phyloP scores from a whole-genome alignment of 352 stramenopile genomes.

The Phytophthora idaei region DNA sequence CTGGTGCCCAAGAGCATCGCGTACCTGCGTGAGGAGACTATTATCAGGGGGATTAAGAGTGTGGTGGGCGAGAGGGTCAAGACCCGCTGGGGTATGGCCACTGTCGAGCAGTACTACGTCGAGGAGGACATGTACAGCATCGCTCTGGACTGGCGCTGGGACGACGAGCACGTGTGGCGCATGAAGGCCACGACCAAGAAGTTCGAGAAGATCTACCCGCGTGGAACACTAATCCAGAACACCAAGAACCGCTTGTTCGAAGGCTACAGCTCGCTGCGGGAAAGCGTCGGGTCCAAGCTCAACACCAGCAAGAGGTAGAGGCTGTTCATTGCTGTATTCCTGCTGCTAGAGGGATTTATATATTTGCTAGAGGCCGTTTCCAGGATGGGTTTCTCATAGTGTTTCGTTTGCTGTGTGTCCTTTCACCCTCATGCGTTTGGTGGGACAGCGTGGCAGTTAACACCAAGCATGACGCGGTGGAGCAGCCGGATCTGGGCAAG shows the following conservation, averaged over 20 bases:
- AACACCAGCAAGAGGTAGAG: conserved; percentile 59
- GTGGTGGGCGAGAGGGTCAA: conserved; percentile 86
- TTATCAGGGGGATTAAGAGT: conserved; percentile 84
- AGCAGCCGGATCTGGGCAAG: conserved; percentile 42
- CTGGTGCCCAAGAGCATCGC: conserved; percentile 73
- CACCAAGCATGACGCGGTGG: conserved; percentile 29
- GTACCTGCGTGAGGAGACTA: conserved; percentile 68
- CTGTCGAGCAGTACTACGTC: conserved; percentile 84
- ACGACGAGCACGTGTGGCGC: conserved; percentile 87
- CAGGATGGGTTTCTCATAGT: conserved; percentile 31
- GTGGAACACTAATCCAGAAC: conserved; percentile 76
- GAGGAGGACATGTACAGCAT: conserved; percentile 92
- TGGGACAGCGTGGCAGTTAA: conserved; percentile 31
- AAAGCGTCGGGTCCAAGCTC: conserved; percentile 70
- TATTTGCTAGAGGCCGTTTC: conserved; percentile 30
- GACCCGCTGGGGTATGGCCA: conserved; percentile 84
- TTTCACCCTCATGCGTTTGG: conserved; percentile 16
- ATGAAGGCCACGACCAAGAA: conserved; percentile 92
- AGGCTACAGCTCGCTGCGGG: conserved; percentile 74
- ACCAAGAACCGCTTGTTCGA: conserved; percentile 84
- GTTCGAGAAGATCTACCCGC: conserved; percentile 78
- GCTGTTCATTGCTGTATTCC: conserved; percentile 16
- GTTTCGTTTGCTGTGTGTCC: conserved; percentile 25
- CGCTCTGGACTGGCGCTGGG: conserved; percentile 87
- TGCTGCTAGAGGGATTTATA: conserved; percentile 33